A percentile compares a stretch with the other conserved stretches of the same genome.
Evolutionary conservation across 2,329 filamentous ascomycete species (phyloP).

Genomic region (Cladophialophora psammophila): DNA sequence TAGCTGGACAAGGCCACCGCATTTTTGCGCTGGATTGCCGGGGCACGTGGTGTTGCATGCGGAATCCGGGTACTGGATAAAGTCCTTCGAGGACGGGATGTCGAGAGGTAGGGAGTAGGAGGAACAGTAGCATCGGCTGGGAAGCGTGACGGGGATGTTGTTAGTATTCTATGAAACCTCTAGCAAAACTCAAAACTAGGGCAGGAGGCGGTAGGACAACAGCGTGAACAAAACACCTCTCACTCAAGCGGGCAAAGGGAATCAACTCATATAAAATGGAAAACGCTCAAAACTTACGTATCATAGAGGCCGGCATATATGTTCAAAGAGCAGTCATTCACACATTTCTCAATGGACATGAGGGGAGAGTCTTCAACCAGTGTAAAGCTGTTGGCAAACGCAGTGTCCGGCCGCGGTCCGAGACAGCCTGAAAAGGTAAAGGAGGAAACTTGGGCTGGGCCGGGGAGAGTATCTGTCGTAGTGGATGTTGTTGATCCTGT

Average conservation of each 20-base stretch:
- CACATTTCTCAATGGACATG: slow-evolving; percentile 35
- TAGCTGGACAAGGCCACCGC: slow-evolving; percentile 28
- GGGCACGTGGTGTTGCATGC: slow-evolving; percentile 36
- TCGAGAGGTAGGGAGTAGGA: slow-evolving; percentile 8
- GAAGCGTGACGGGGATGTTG: neutral
- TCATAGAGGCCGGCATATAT: slow-evolving; percentile 27
- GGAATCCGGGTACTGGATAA: slow-evolving; percentile 34
- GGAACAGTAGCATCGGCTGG: slow-evolving; percentile 33
- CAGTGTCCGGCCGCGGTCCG: slow-evolving; percentile 24
- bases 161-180: neutral
- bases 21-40: slow-evolving; percentile 30
- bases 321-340: slow-evolving; percentile 19
- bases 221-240: neutral
- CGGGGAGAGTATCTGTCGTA: slow-evolving; percentile 13
- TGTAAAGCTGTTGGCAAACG: slow-evolving; percentile 28
- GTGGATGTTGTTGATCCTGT: slow-evolving; percentile 4
- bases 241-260: neutral
- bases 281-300: slow-evolving; percentile 24
- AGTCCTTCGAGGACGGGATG: slow-evolving; percentile 9
- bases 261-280: neutral
- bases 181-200: neutral
- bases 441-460: slow-evolving; percentile 25
- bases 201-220: neutral
- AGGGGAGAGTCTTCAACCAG: slow-evolving; percentile 25
- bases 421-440: slow-evolving; percentile 36